A percentile compares a stretch with the other conserved stretches of the same genome.
phyloP scores from a whole-genome alignment of 352 stramenopile species.

The Globisporangium iwayamae region DNA sequence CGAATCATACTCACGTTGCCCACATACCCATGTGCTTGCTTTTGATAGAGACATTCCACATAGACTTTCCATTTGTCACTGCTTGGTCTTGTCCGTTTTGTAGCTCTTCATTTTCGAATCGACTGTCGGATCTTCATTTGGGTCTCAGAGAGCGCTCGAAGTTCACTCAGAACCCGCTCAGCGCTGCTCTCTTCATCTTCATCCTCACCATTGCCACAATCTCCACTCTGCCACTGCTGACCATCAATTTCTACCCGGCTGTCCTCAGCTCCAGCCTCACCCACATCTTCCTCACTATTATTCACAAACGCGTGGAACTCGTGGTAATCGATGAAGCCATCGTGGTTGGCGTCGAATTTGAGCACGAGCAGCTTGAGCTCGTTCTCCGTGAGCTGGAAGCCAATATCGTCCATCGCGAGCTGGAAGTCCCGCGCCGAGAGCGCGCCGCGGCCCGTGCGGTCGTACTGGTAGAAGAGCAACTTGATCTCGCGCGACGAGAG shows the following conservation, averaged over 20 bases:
- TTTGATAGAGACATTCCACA: neutral
- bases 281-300: neutral
- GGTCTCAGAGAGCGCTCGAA: constrained; percentile 34
- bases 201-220: neutral
- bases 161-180: constrained; percentile 36
- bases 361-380: constrained; percentile 48
- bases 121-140: constrained; percentile 33
- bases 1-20: neutral
- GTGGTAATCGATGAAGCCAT: constrained; percentile 62
- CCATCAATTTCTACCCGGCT: neutral
- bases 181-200: neutral
- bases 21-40: neutral
- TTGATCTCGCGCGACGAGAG: constrained; percentile 24
- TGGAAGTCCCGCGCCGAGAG: constrained; percentile 43
- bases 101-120: constrained; percentile 14
- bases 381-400: constrained; percentile 38
- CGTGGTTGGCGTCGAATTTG: constrained; percentile 48
- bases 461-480: constrained; percentile 46
- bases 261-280: neutral
- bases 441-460: constrained; percentile 31
- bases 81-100: neutral
- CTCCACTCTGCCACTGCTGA: neutral
- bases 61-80: neutral
- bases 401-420: constrained; percentile 46
- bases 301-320: constrained; percentile 55